Conservation (phyloP, 345 rosid species). For the Gossypium arboreum region DNA sequence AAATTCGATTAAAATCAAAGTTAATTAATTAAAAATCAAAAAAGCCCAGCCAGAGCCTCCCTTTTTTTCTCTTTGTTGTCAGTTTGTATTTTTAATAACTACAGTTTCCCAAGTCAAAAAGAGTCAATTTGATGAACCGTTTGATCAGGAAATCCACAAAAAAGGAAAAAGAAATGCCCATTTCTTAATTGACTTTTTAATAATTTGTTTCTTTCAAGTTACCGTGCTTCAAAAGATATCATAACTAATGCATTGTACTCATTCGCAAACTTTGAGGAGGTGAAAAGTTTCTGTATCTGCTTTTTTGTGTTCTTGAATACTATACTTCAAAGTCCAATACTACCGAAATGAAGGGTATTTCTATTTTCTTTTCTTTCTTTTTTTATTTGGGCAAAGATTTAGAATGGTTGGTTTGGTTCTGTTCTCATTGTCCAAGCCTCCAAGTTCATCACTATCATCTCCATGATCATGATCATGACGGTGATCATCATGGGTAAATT, state of each 20-base stretch:
- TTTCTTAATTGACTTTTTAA: background rate
- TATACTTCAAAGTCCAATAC: background rate
- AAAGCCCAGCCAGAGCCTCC: background rate
- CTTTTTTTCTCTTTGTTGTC: slow-evolving; percentile 19
- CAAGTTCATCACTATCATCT: background rate
- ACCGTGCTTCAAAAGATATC: slow-evolving; percentile 16
- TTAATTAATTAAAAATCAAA: slow-evolving; percentile 24
- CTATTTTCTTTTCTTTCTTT: background rate
- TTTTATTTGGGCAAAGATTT: background rate
- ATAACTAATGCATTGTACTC: background rate
- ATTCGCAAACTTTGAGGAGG: background rate
- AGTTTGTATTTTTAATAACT: slow-evolving; percentile 27
- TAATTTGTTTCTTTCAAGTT: slow-evolving; percentile 5
- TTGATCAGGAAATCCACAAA: slow-evolving; percentile 9
- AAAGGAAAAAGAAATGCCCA: background rate
- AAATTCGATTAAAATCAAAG: slow-evolving; percentile 29
- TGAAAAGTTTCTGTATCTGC: background rate
- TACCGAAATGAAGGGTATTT: background rate
- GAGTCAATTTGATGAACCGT: background rate
- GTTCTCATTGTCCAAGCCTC: slow-evolving; percentile 1
- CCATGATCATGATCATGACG: background rate
- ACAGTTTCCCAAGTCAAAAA: slow-evolving; percentile 24
- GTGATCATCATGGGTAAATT: background rate
- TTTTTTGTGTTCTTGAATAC: slow-evolving; percentile 7
- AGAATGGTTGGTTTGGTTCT: background rate